These are phyloP conservation scores for Phytophthora pini DNA, from an alignment of 352 stramenopile genomes.

Conservation along the genomic window DNA sequence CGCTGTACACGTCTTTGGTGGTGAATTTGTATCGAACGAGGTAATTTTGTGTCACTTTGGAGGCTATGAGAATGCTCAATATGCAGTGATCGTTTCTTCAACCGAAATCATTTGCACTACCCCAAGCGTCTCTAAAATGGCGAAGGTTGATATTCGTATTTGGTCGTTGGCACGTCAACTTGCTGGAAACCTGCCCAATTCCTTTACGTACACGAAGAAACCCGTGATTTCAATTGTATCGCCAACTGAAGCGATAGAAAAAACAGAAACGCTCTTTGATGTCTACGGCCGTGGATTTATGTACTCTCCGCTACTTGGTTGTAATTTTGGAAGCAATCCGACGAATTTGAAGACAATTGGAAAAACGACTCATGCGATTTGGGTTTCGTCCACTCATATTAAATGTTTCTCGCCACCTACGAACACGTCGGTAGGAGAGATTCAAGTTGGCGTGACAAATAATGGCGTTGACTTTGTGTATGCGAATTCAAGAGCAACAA, in stretches of 20 bases:
- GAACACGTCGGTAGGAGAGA: conserved; percentile 24
- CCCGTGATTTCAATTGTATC: conserved; percentile 44
- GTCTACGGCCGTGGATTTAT: conserved; percentile 67
- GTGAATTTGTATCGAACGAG: conserved; percentile 49
- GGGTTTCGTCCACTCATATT: conserved; percentile 59
- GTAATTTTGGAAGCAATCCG: conserved; percentile 36
- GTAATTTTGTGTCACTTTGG: conserved; percentile 62
- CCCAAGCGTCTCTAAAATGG: conserved; percentile 25
- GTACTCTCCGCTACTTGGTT: conserved; percentile 52
- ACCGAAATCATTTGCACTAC: conserved; percentile 51
- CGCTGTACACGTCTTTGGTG: conserved; percentile 62
- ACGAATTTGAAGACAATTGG: background rate
- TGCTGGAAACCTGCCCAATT: conserved; percentile 31
- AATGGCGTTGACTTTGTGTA: conserved; percentile 56
- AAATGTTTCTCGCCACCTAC: conserved; percentile 47
- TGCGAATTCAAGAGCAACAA: conserved; percentile 5
- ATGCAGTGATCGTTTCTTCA: conserved; percentile 50
- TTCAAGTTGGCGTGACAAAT: conserved; percentile 53
- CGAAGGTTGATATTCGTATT: conserved; percentile 40
- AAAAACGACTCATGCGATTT: conserved; percentile 33
- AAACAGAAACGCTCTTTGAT: conserved; percentile 52
- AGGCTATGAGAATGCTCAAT: conserved; percentile 1
- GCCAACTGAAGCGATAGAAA: conserved; percentile 53
- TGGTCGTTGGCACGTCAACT: conserved; percentile 33
- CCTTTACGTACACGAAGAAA: conserved; percentile 56